These are phyloP conservation scores for Plasmodium vivax DNA, from an alignment of 169 alveolate genomes.

Conservation along the genomic window DNA sequence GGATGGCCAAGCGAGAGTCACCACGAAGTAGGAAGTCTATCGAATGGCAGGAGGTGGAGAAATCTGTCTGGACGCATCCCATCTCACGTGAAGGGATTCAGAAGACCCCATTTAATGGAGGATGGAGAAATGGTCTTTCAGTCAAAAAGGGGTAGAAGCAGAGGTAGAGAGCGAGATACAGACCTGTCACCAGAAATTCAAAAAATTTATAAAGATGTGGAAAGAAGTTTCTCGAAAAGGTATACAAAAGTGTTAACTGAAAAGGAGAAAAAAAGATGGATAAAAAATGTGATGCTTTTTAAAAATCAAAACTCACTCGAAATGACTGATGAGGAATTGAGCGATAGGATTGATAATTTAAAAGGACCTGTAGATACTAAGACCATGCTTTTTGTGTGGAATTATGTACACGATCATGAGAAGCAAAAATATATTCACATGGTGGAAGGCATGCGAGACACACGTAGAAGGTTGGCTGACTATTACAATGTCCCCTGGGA, in stretches of 20 bases:
- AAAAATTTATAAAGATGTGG: not conserved
- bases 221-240: not conserved
- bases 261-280: not conserved
- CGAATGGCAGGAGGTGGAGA: not conserved
- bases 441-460: not conserved
- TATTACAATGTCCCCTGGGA: not conserved
- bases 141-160: no score
- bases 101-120: not conserved
- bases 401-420: not conserved
- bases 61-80: not conserved
- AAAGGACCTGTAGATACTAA: conserved; percentile 6
- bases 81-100: conserved; percentile 5
- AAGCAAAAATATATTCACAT: not conserved
- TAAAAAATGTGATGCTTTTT: conserved; percentile 1
- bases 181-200: not conserved
- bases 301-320: not conserved
- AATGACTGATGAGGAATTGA: conserved; percentile 9
- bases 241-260: not conserved
- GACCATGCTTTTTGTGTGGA: not conserved
- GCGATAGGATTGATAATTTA: not conserved
- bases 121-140: not conserved
- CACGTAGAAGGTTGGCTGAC: not conserved
- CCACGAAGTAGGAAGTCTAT: not conserved
- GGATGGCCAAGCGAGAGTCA: not conserved
- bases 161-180: not conserved